Evolutionary conservation across 164 flowering plant species (phyloP).

Genomic region (Taxillus chinensis): DNA sequence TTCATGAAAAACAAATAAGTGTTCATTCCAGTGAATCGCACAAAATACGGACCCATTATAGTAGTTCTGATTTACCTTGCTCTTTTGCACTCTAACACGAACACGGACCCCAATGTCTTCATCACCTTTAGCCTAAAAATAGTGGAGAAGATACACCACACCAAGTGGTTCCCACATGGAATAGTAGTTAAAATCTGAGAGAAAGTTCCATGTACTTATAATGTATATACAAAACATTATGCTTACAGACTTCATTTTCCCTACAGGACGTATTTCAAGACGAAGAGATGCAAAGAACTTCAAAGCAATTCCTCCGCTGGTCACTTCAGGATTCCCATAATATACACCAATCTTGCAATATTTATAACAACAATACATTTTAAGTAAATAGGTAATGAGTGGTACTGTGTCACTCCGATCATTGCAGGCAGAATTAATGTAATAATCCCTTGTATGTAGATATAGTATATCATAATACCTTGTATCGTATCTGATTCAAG

Average conservation of each 20-base stretch:
- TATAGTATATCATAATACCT: conserved; percentile 34
- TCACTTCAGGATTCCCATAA: conserved; percentile 99
- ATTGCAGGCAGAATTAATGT: no score
- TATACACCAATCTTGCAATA: conserved; percentile 79
- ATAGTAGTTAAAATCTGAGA: no score
- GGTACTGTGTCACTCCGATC: no score
- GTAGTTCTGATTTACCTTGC: conserved; percentile 52
- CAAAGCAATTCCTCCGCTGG: conserved; percentile 96
- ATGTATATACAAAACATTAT: conserved; percentile 2
- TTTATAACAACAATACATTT: conserved; percentile 2
- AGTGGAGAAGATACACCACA: neutral
- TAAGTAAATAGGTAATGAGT: no score
- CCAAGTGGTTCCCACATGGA: no score
- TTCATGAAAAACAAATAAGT: neutral
- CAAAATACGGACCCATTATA: neutral
- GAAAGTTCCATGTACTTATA: no score
- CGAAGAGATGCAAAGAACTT: conserved; percentile 98
- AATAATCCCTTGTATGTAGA: no score
- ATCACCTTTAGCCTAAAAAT: conserved; percentile 71
- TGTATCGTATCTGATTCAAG: conserved; percentile 90
- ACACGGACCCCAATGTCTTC: conserved; percentile 89
- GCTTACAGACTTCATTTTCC: conserved; percentile 97
- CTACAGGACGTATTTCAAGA: conserved; percentile 83
- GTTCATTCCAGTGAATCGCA: neutral
- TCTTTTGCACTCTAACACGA: conserved; percentile 96